Evolutionary conservation across 306 rosid species (phyloP), one percentile per base, ranked within the genome.

Genomic region (Oemleria cerasiformis): DNA sequence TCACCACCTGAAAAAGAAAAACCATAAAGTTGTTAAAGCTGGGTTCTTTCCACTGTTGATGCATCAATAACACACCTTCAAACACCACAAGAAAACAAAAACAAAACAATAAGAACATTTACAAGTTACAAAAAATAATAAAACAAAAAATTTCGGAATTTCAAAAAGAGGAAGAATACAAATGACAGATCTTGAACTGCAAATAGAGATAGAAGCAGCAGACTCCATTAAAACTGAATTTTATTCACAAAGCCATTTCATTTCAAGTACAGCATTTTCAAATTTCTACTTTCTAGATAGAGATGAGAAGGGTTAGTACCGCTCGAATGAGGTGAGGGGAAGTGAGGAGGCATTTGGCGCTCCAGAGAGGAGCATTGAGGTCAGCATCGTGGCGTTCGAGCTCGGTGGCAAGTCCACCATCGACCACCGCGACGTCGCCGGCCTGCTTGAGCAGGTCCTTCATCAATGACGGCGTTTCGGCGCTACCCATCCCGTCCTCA

Each of bases 341-440:
- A 40, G 55, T 77, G 56, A 86, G 58, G 59, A 94, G 96, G 82
- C 97, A 94, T 79, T 89, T 94, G 79, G 97, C 96, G 85, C 99
- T 94, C 99, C 99, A 94, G 10, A 94, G 96, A 55, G 96, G 89
- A 76, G 91, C 99, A 65, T 91, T 73, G 59, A 94, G 92, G 80
- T 94, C 92, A 8, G 96, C 96, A 0, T 96, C 99, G 39, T 83
- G 99, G 15, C 96, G 85, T 73, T 94, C 96, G 7, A 94, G 91
- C 83, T 94, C 99, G 1, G 99, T 94, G 3, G 96, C 92, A 25
- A 89, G 91, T 17, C 99, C 99, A 53, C 99, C 97, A 59, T 94
- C 99, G 8, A 88, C 56, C 12, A 91, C 88, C 47, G 80, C 96
- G 68, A 47, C 77, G 39, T 96, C 96, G 43, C 96, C 96, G 5